Base-by-base conservation (phyloP, 176 grass and related monocot genomes). In the Avena atlantica region DNA sequence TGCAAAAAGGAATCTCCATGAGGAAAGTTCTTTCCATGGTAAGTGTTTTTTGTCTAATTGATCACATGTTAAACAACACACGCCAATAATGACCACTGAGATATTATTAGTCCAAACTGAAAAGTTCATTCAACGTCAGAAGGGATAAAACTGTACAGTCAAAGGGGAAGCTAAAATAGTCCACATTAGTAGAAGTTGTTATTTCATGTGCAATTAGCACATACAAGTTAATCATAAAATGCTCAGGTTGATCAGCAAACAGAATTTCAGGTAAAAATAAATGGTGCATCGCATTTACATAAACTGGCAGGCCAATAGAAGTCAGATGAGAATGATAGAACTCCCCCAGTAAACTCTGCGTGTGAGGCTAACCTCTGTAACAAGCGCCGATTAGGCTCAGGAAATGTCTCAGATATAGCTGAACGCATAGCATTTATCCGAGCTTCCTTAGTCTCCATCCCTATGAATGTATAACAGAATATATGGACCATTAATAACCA, bases 391-490 rank as follows among this genome's bases (percentile, higher is more conserved):
- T 99, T 99, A 84, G 97, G 97, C 90, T 99, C 97, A 27, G 97
- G 97, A 86, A 99, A 99, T 79, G 94, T 97, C 87, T 99, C 97
- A 58, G 83, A 85, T 87, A 99, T 93, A 74, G 94, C 94, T 55
- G 92, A 91, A 56, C 91, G 89, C 92, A 99, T 97, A 88, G 97
- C 92, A 94, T 91, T 94, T 85, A 97, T 80, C 66, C 88, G 88
- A 86, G 89, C 83, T 75, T 97, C 97, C 85, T 91, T 93, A 70
- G 75, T 81, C 88, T 94, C 94, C 47, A 99, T 81, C 36, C 92
- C 97, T 99, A 66, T 34, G 74, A 66, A 93, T 86, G 66, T 87
- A 87, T 81, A 90, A 75, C 16, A 89, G 62, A 23, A 77, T 9
- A 89, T 12, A 88, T 16, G 82, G 55, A 76, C 16, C 61, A 76